Base-by-base conservation (phyloP, 2,329 filamentous ascomycete species). In the Stenocarpella maydis region DNA sequence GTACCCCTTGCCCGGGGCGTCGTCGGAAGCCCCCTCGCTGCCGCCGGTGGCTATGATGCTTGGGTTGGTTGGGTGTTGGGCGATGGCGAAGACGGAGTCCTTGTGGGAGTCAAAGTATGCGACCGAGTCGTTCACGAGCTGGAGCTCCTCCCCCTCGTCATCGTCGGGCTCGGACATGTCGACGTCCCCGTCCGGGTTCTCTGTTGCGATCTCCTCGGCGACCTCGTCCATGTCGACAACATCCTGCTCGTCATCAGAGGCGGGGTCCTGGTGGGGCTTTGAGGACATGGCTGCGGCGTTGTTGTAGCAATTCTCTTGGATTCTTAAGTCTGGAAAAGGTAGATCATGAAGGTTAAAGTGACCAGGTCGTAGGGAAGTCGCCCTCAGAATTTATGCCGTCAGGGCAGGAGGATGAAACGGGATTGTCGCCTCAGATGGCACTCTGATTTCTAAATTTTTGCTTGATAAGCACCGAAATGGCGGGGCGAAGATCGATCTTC, bases 71-170 rank as follows among this genome's bases (percentile, higher is more conserved):
- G 96, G 96, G 79, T 99, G 96, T 79, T 97, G 94, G 21, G 95
- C 94, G 78, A 99, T 96, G 81, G 93, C 90, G 84, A 98, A 99
- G 77, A 99, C 92, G 71, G 92, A 95, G 86, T 98, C 94, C 75
- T 90, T 92, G 83, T 98, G 94, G 43, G 83, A 81, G 83, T 98
- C 96, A 77, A 98, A 98, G 84, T 97, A 95, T 71, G 94, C 95
- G 74, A 91, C 86, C 73, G 94, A 97, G 85, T 99, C 95, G 85
- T 98, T 99, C 72, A 96, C 89, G 8, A 98, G 86, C 50, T 88
- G 82, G 50, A 98, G 89, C 79, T 96, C 93, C 74, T 90, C 87
- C 34, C 84, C 82, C 43, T 84, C 82, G 55, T 87, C 86, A 34
- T 71, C 73, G 31, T 74, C 73, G 41, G 74, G 71, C 58, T 73